A percentile compares a stretch with the other conserved stretches of the same genome.
Conservation (phyloP, 257 asterid species). For the Solanum piurae region DNA sequence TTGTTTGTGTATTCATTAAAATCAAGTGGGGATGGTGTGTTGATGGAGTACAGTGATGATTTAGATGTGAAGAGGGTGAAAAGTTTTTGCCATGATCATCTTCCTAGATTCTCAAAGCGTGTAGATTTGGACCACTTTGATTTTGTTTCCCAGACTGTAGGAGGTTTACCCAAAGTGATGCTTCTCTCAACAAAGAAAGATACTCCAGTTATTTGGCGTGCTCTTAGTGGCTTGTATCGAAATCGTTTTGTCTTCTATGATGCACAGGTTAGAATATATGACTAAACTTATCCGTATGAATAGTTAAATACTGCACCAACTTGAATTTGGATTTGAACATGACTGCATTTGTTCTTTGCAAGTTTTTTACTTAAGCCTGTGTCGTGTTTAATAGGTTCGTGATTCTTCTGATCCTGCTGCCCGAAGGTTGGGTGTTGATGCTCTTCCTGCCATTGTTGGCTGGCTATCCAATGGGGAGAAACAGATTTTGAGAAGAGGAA, state of each 20-base stretch:
- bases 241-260: constrained; percentile 63
- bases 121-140: constrained; percentile 37
- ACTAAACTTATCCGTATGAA: neutral
- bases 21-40: constrained; percentile 41
- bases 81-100: constrained; percentile 52
- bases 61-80: constrained; percentile 50
- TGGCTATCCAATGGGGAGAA: constrained; percentile 83
- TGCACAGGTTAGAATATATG: constrained; percentile 40
- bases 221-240: constrained; percentile 69
- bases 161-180: constrained; percentile 59
- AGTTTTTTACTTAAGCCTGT: neutral
- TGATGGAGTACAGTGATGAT: constrained; percentile 68
- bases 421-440: constrained; percentile 46
- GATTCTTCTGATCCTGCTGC: constrained; percentile 51
- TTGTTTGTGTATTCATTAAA: constrained; percentile 51
- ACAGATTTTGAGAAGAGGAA: constrained; percentile 50
- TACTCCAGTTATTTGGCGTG: constrained; percentile 90
- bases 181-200: constrained; percentile 81
- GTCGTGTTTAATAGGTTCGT: constrained; percentile 35
- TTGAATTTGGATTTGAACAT: neutral
- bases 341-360: neutral
- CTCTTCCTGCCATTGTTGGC: constrained; percentile 83
- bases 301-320: neutral
- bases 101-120: constrained; percentile 87
- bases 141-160: constrained; percentile 27